A percentile compares a stretch with the other conserved stretches of the same genome.
Evolutionary conservation across 805 yeast species (phyloP).

Genomic region (Cyberlindnera japonica): DNA sequence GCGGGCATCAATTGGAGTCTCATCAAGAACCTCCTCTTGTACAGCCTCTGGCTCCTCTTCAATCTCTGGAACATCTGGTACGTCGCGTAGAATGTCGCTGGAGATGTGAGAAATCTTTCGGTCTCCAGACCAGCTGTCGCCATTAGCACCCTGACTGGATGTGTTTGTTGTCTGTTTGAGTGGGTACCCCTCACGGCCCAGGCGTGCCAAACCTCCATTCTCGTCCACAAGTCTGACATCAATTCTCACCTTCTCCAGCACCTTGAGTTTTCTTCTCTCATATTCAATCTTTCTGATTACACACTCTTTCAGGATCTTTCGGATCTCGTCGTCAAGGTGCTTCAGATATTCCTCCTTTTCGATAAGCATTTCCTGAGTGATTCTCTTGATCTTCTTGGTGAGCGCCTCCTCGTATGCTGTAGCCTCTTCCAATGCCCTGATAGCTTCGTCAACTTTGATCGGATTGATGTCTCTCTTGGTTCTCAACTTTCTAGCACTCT

Average conservation of each 20-base stretch:
- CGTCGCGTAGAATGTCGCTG: constrained; percentile 14
- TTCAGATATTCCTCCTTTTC: constrained; percentile 62
- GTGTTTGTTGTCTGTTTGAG: constrained; percentile 16
- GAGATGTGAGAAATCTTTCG: constrained; percentile 36
- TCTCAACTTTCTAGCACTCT: constrained; percentile 66
- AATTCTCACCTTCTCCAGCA: constrained; percentile 65
- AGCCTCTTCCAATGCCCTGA: constrained; percentile 73
- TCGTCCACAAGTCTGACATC: constrained; percentile 74
- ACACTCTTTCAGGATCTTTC: constrained; percentile 50
- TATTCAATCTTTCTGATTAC: constrained; percentile 75
- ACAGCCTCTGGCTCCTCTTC: constrained; percentile 17
- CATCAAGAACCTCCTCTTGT: constrained; percentile 26
- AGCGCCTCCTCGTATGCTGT: constrained; percentile 71
- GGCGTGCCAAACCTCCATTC: constrained; percentile 74
- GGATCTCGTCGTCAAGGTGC: constrained; percentile 55
- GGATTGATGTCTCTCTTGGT: constrained; percentile 77
- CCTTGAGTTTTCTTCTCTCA: constrained; percentile 74
- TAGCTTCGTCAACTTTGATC: constrained; percentile 84
- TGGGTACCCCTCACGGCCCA: constrained; percentile 69
- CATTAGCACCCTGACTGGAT: constrained; percentile 44
- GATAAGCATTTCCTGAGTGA: constrained; percentile 78
- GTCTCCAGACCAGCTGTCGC: constrained; percentile 62
- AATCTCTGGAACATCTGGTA: constrained; percentile 6
- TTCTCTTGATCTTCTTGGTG: constrained; percentile 72
- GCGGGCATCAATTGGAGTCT: constrained; percentile 62